phyloP scores from a whole-genome alignment of 2,329 filamentous ascomycete genomes.

The Arthrinium phaeospermum region DNA sequence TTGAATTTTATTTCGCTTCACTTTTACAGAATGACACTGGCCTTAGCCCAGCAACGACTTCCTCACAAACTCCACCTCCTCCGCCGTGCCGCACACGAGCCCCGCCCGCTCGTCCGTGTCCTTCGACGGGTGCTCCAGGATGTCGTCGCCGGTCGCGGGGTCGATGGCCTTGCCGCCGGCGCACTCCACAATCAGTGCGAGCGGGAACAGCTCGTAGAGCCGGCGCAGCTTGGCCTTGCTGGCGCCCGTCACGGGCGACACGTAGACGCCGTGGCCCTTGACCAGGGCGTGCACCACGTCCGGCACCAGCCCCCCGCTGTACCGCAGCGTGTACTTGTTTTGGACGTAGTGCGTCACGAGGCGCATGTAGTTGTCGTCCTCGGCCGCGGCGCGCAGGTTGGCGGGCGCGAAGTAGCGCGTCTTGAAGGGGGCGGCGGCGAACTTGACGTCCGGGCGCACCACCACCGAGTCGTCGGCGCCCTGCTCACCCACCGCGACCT shows the following conservation, averaged over 20 bases:
- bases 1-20: no score
- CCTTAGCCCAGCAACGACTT: conserved; percentile 16
- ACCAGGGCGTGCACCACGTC: conserved; percentile 64
- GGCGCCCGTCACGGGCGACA: conserved; percentile 58
- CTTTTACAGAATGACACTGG: no score
- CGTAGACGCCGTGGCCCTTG: conserved; percentile 67
- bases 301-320: conserved; percentile 65
- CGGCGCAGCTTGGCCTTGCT: conserved; percentile 63
- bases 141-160: conserved; percentile 45
- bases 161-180: conserved; percentile 63
- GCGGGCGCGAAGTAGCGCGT: conserved; percentile 67
- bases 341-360: conserved; percentile 56
- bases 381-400: conserved; percentile 62
- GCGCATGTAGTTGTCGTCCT: conserved; percentile 53
- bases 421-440: conserved; percentile 46
- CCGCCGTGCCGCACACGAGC: conserved; percentile 54
- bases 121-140: conserved; percentile 46
- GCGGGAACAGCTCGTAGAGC: conserved; percentile 63
- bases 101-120: conserved; percentile 57
- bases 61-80: conserved; percentile 51
- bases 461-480: conserved; percentile 41
- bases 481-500: conserved; percentile 50
- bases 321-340: conserved; percentile 64
- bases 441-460: conserved; percentile 46
- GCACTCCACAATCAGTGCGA: conserved; percentile 66